These are phyloP conservation scores for Balamuthia mandrillaris DNA, from an alignment of 208 protist species.

Conservation along the genomic window DNA sequence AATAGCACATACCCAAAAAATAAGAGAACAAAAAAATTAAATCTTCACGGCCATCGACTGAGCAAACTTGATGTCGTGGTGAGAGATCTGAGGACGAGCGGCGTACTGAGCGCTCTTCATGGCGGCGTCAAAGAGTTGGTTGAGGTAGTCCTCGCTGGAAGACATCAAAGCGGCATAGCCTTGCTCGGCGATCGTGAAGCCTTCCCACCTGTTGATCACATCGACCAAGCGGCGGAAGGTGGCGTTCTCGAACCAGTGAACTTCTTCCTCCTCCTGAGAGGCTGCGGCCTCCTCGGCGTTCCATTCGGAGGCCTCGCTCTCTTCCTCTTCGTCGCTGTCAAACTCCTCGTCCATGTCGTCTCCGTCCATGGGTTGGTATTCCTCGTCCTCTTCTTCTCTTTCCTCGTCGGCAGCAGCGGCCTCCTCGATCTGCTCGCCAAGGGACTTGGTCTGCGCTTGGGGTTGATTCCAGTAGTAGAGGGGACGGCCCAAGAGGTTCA, in stretches of 20 bases:
- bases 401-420: not conserved
- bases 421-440: not conserved
- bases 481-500: conserved; percentile 15
- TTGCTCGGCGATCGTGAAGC: not conserved
- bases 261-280: conserved; percentile 18
- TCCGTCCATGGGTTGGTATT: not conserved
- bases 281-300: conserved; percentile 12
- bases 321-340: not conserved
- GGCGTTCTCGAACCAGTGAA: not conserved
- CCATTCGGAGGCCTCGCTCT: too few species aligned
- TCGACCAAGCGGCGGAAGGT: conserved; percentile 16
- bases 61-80: conserved; percentile 1
- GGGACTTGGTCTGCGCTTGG: not conserved
- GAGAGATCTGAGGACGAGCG: not conserved
- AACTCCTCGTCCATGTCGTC: conserved; percentile 15
- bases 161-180: not conserved
- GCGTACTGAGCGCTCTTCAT: not conserved
- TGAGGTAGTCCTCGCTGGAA: conserved; percentile 18
- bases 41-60: conserved; percentile 25
- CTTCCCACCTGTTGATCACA: not conserved
- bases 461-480: not conserved
- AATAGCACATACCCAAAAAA: too few species aligned
- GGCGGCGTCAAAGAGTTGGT: not conserved
- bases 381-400: not conserved
- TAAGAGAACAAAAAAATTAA: too few species aligned